phyloP scores from a whole-genome alignment of 129 eudicot species.

The Centaurea solstitialis region DNA sequence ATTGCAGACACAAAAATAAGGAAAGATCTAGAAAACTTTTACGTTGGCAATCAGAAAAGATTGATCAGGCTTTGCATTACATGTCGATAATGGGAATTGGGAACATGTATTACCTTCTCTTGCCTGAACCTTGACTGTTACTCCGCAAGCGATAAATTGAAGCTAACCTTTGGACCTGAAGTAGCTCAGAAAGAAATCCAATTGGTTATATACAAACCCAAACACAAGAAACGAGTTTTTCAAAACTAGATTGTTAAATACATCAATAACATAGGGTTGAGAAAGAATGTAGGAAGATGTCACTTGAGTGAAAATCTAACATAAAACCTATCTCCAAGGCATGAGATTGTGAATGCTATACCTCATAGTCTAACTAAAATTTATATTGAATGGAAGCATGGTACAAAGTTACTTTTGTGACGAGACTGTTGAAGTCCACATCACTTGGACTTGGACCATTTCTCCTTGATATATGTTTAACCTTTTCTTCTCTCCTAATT shows the following conservation, averaged over 20 bases:
- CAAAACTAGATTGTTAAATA: background rate
- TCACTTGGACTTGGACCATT: too few relatives aligned
- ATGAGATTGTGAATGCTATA: too few relatives aligned
- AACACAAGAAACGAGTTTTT: background rate
- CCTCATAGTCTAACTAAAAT: too few relatives aligned
- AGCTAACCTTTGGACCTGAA: constrained; percentile 77
- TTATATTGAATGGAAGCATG: too few relatives aligned
- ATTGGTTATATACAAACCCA: background rate
- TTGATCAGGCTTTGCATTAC: background rate
- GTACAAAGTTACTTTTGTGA: too few relatives aligned
- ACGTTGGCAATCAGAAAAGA: background rate
- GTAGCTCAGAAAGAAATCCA: background rate
- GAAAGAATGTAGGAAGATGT: background rate
- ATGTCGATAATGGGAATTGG: background rate
- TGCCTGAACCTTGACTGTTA: constrained; percentile 79
- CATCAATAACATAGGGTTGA: background rate
- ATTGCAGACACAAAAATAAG: background rate
- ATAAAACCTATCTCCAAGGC: too few relatives aligned
- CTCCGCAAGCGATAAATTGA: constrained; percentile 75
- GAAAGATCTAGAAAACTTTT: background rate
- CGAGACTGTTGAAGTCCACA: too few relatives aligned
- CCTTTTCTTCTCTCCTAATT: too few relatives aligned
- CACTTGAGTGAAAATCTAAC: too few relatives aligned
- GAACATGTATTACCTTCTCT: constrained; percentile 55
- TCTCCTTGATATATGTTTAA: too few relatives aligned